Base-by-base conservation (phyloP, 768 basidiomycete species). In the Lactifluus rugatus region DNA sequence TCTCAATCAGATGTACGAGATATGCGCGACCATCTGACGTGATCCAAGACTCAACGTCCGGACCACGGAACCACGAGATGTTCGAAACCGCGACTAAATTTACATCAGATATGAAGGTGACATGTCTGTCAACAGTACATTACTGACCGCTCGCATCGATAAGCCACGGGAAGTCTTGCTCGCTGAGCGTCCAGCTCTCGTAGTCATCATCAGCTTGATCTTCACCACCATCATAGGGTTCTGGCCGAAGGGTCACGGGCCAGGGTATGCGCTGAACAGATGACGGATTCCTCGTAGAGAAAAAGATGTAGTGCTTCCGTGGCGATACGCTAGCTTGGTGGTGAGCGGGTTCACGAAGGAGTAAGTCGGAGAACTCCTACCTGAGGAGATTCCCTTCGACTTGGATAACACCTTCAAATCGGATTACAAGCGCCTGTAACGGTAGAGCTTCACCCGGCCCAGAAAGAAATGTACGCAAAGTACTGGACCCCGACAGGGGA, bases 1-100 rank as follows among this genome's bases (percentile, higher is more conserved):
- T 71, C 60, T 82, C 81, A 49, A 74, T 74, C 23, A 90, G 72
- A 57, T 81, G 81, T 7, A 89, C 88, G 61, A 90, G 80, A 67
- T 93, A 93, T 10, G 79, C 87, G 65, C 89, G 73, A 39, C 90
- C 90, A 61, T 93, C 90, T 6, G 87, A 89, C 2, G 89, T 89
- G 48, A 89, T 79, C 90, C 90, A 93, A 0, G 82, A 82, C 70
- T 92, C 90, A 13, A 82, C 79, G 23, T 81, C 81, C 23, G 81
- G 79, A 3, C 72, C 66, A 54, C 80, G 76, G 41, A 81, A 81
- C 65, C 82, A 73, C 25, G 77, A 66, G n/a, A 93, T 83, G 54
- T 82, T 75, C 10, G 70, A 69, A n/a, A 91, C 77, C n/a, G 76
- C 75, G 9, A 89, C 89, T 90, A 62, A 16, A 42, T 46, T 34